Base-by-base conservation (phyloP, 1,139 yeast species). In the Yamadazyma conglobata region DNA sequence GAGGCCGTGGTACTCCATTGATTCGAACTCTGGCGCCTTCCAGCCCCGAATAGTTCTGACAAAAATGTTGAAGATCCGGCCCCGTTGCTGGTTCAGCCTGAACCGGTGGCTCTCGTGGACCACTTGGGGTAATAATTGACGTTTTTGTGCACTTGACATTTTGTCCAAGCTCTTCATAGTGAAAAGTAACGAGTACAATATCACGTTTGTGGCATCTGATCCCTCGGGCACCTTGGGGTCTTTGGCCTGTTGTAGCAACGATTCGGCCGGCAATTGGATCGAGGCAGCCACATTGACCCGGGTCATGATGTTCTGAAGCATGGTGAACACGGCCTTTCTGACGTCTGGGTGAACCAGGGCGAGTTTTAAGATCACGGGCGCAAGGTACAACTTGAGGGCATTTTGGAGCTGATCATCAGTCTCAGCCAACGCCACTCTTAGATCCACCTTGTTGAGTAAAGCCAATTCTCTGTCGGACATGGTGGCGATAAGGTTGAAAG, bases 321-420 rank as follows among this genome's bases (percentile, higher is more conserved):
- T 73, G 39, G 77, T 77, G 25, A 81, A 68, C 2, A 89, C 79
- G 30, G 83, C 79, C 25, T 71, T 64, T 36, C 93, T 66, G 1
- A 84, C 95, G n/a, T 72, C 60, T 1, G 66, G 62, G 52, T 84
- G 73, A 3, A 80, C 74, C 22, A 96, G 87, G 4, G 82, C 75
- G 36, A 89, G 67, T 50, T 91, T 91, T 38, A 89, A 62, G 22
- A 91, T 58, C 22, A 89, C 54, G 1, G 98, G 96, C 2, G 88
- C 70, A 28, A 91, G 64, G 50, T 84, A 91, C 2, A 75, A 54
- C 12, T 68, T 67, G 24, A 91, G 54, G 9, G 81, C 60, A 6
- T 68, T 54, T 47, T 84, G 80, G 33, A 88, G 71, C 47, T 82
- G 83, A 3, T 58, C 65, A 33, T 81, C 85, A 1, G 78, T 64